Evolutionary conservation across 2,329 filamentous ascomycete genomes (phyloP), one percentile per base, ranked within the genome.

Genomic region (Colletotrichum cuscutae): DNA sequence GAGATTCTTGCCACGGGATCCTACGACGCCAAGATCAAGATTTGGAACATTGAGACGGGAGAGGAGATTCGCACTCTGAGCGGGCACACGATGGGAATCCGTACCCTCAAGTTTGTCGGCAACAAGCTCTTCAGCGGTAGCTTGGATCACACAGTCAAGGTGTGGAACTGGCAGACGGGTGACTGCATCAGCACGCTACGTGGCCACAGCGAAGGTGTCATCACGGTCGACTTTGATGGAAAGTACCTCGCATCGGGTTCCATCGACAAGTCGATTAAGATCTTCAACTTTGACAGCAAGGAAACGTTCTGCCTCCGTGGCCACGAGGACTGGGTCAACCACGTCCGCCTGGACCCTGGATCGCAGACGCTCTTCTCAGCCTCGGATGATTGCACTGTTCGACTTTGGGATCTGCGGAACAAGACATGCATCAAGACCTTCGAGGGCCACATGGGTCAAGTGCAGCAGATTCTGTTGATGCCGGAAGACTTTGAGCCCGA

Each of bases 151-250:
- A 97, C 93, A 5, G 89, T 99, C 78, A 95, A 94, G 80, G 91
- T 99, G 42, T 99, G 97, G 97, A 97, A 99, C 80, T 98, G 95
- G 95, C 90, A 93, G 74, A 98, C 95, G 0, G 97, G 97, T 59
- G 90, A 95, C 77, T 95, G 94, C 77, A 88, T 98, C 69, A 93
- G 92, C 61, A 97, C 93, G 0, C 91, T 97, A 67, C 88, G 89
- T 13, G 93, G 93, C 26, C 97, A 98, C 79, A 90, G 88, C 22
- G 92, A 92, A 46, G 95, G 95, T 13, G 93, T 99, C 30, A 93
- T 98, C 75, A 92, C 92, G 26, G 89, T 98, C 9, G 94, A 98
- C 82, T 97, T 97, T 80, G 94, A 95, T 73, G 92, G 90, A 24
- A 94, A 94, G 68, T 91, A 95, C 60, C 88, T 98, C 22, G 96